Evolutionary conservation across 495 filamentous ascomycete genomes (phyloP), one percentile per base, ranked within the genome.

Genomic region (Rhypophila decipiens): DNA sequence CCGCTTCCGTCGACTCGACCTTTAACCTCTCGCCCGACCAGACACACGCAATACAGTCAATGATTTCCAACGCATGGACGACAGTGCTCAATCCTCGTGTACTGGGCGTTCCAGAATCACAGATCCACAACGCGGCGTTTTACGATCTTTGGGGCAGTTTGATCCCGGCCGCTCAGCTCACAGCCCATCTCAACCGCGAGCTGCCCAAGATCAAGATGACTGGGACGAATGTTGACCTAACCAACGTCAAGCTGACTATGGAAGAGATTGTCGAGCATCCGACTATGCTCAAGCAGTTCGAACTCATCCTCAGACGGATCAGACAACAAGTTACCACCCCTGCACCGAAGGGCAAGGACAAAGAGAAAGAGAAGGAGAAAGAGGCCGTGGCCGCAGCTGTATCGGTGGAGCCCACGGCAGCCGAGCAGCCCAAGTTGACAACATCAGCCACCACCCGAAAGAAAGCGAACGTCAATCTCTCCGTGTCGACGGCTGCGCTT

Each of bases 121-220:
- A 63, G 44, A 59, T 72, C 10, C 70, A 70, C 42, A 65, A 65
- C 5, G 71, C 71, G 4, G 66, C 70, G 1, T 75, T 75, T 43
- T 75, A 65, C 43, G 71, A 75, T 35, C 67, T 73, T 10, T 75
- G 70, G 70, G 71, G 71, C 9, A 67, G 69, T 2, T 52, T 72
- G 12, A 59, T 73, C 40, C 68, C 71, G 0, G 71, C 71, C 2
- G 62, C 68, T 5, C 70, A 72, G 53, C 55, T 75, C 20, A 64
- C 70, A 24, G 55, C 58, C 9, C 68, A 67, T 45, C 62, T 72
- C 15, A 72, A 64, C 39, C 59, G 63, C 15, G 69, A 68, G 35
- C 51, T 73, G 19, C 51, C 61, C 10, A 50, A 52, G 39, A 44
- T 60, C 20, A 42, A 39, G 20, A 15, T 58, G 3, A 37, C 45